phyloP scores from a whole-genome alignment of 495 filamentous ascomycete genomes.

The Geopyxis carbonaria region DNA sequence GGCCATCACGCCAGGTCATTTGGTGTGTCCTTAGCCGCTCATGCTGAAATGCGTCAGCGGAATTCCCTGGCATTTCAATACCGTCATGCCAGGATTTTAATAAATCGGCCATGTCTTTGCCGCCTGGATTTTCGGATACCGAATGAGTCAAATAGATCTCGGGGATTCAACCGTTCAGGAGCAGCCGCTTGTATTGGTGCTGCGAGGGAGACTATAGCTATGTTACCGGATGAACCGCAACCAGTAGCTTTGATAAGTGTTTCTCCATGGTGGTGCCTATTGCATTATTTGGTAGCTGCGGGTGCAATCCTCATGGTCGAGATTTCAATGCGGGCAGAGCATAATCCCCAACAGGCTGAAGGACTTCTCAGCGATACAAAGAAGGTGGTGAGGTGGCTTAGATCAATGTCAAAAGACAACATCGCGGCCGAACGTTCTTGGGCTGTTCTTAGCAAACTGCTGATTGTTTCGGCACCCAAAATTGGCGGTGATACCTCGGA shows the following conservation, averaged over 20 bases:
- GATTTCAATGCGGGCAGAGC: slow-evolving; percentile 35
- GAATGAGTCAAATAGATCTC: slow-evolving; percentile 30
- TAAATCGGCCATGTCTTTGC: slow-evolving; percentile 45
- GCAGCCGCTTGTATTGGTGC: slow-evolving; percentile 42
- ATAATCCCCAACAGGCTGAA: slow-evolving; percentile 36
- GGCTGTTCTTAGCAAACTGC: slow-evolving; percentile 36
- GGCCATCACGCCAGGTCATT: neutral
- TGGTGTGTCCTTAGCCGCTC: neutral
- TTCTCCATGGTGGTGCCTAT: slow-evolving; percentile 45
- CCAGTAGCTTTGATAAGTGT: slow-evolving; percentile 30
- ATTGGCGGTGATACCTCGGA: slow-evolving; percentile 24
- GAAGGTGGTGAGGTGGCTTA: slow-evolving; percentile 39
- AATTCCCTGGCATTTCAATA: slow-evolving; percentile 39
- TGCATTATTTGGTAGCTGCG: slow-evolving; percentile 48
- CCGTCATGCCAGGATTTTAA: slow-evolving; percentile 41
- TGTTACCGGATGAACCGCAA: slow-evolving; percentile 30
- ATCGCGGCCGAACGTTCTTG: slow-evolving; percentile 35
- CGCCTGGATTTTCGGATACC: slow-evolving; percentile 32
- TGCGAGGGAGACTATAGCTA: slow-evolving; percentile 36
- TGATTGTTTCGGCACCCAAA: slow-evolving; percentile 31
- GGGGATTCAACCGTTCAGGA: slow-evolving; percentile 34
- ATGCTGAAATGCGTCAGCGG: slow-evolving; percentile 22
- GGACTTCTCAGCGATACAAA: slow-evolving; percentile 37
- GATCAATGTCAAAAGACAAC: slow-evolving; percentile 31
- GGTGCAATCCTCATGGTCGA: slow-evolving; percentile 42